phyloP scores from a whole-genome alignment of 768 basidiomycete genomes.

The Collybiopsis luxurians region DNA sequence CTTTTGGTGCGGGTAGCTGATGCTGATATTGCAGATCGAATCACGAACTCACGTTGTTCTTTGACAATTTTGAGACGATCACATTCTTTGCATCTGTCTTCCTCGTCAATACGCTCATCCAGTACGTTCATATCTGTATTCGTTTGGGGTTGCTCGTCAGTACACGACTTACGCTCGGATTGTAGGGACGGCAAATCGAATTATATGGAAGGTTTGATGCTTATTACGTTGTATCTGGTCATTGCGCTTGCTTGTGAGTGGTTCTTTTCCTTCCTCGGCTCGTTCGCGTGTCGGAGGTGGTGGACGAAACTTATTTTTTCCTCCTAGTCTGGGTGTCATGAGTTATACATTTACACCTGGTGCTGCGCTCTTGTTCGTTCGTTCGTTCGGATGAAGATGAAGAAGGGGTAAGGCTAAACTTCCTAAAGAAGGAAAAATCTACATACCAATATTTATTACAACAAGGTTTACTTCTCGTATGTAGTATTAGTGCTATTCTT shows the following conservation, averaged over 20 bases:
- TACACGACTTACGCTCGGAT: background rate
- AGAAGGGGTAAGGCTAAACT: no score
- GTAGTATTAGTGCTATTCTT: no score
- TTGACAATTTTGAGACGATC: slow-evolving; percentile 88
- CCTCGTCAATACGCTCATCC: slow-evolving; percentile 81
- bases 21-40: slow-evolving; percentile 41
- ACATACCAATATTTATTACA: no score
- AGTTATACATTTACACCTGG: no score
- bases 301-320: no score
- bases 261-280: background rate
- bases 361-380: no score
- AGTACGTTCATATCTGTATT: slow-evolving; percentile 43
- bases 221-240: slow-evolving; percentile 70
- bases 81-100: slow-evolving; percentile 84
- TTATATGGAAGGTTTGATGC: slow-evolving; percentile 91
- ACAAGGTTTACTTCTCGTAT: no score
- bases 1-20: no score
- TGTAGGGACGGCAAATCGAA: slow-evolving; percentile 79
- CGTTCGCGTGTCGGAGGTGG: no score
- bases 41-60: slow-evolving; percentile 77
- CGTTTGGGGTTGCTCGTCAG: no score
- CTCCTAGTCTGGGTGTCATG: slow-evolving; percentile 43
- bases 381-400: no score
- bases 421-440: no score
- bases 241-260: slow-evolving; percentile 76